Evolutionary conservation across 2,329 filamentous ascomycete species (phyloP).

Genomic region (Phaeoacremonium minimum): DNA sequence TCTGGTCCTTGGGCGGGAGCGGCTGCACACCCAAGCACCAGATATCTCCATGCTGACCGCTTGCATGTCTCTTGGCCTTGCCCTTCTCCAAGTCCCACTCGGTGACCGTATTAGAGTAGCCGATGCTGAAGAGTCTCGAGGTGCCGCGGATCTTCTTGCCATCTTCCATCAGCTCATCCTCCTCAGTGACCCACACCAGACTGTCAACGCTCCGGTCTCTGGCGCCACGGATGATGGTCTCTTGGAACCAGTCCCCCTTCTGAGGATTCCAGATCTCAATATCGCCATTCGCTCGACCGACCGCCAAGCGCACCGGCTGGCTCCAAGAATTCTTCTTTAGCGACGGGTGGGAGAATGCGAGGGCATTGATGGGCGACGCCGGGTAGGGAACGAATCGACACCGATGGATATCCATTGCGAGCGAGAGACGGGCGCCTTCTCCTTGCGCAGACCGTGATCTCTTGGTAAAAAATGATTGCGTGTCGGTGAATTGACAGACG

Average conservation of each 20-base stretch:
- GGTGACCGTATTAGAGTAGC: constrained; percentile 85
- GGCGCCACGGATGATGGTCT: constrained; percentile 78
- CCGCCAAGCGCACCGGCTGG: constrained; percentile 69
- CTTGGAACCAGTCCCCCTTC: constrained; percentile 81
- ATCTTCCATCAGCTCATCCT: constrained; percentile 63
- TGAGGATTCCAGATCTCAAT: constrained; percentile 97
- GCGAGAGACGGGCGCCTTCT: too few relatives aligned
- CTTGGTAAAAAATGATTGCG: too few relatives aligned
- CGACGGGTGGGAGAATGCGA: constrained; percentile 82
- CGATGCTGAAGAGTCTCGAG: constrained; percentile 90
- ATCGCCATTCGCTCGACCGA: constrained; percentile 90
- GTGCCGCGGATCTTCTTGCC: constrained; percentile 63
- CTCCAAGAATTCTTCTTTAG: constrained; percentile 42
- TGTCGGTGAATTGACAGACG: too few relatives aligned
- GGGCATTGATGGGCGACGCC: constrained; percentile 85
- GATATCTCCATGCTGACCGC: constrained; percentile 90
- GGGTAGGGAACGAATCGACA: constrained; percentile 94
- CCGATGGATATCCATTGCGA: constrained; percentile 97
- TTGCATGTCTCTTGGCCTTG: constrained; percentile 73
- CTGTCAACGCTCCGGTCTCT: constrained; percentile 86
- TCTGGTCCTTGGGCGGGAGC: constrained; percentile 29
- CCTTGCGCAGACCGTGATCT: too few relatives aligned
- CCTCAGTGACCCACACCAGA: constrained; percentile 85
- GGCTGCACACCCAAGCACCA: constrained; percentile 95
- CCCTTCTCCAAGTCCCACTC: constrained; percentile 91